Percentiles rank a stretch among this genome's conserved stretches.
phyloP scores from a whole-genome alignment of 495 filamentous ascomycete genomes.

The Hyphodiscus hymeniophilus region DNA sequence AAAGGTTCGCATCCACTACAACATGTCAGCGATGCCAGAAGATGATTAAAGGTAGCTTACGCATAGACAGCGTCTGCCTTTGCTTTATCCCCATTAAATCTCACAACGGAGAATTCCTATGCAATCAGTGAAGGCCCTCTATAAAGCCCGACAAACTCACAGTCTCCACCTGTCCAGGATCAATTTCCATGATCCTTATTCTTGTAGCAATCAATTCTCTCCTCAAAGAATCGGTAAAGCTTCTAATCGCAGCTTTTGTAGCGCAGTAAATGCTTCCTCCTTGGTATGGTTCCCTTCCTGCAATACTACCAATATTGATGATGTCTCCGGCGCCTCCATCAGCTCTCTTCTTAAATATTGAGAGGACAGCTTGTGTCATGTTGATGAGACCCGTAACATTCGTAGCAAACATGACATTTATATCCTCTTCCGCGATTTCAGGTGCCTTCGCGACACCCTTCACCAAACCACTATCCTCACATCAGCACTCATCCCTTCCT shows the following conservation, averaged over 20 bases:
- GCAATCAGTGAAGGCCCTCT: conserved; percentile 10
- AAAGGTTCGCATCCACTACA: conserved; percentile 76
- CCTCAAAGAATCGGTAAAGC: conserved; percentile 81
- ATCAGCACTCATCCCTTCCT: conserved; percentile 5
- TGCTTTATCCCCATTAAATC: conserved; percentile 84
- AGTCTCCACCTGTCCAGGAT: conserved; percentile 96
- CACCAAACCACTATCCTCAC: conserved; percentile 63
- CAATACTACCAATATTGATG: conserved; percentile 95
- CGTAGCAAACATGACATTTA: conserved; percentile 80
- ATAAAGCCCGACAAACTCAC: conserved; percentile 32
- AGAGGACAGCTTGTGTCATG: conserved; percentile 90
- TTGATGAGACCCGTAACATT: conserved; percentile 93
- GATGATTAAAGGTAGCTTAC: conserved; percentile 43
- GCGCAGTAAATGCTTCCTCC: conserved; percentile 96
- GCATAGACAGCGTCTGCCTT: conserved; percentile 96
- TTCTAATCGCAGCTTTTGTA: conserved; percentile 85
- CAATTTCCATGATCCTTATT: conserved; percentile 85
- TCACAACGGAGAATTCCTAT: conserved; percentile 86
- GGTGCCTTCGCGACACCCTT: conserved; percentile 83
- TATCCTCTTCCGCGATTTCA: conserved; percentile 73
- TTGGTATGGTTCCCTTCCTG: conserved; percentile 81
- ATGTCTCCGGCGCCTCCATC: conserved; percentile 85
- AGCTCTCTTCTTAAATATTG: conserved; percentile 70
- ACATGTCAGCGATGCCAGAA: not conserved
- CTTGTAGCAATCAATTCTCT: conserved; percentile 83